Percentiles rank a stretch among this genome's conserved stretches.
Evolutionary conservation across 257 asterid species (phyloP).

Genomic region (Nicotiana knightiana): DNA sequence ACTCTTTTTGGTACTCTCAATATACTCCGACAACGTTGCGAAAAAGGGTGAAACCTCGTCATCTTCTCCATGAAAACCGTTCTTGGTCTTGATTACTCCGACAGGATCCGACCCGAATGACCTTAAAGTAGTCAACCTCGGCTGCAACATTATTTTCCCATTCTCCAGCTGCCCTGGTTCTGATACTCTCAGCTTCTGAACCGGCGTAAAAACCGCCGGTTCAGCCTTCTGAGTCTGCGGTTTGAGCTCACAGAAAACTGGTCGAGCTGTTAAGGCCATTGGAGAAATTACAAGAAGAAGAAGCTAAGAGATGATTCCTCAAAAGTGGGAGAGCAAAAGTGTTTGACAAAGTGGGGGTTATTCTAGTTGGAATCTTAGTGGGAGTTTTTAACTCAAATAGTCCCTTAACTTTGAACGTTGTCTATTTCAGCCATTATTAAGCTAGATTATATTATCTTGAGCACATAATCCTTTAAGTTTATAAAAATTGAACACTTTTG

Average conservation of each 20-base stretch:
- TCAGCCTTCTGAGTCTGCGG: conserved; percentile 16
- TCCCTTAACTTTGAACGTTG: not conserved
- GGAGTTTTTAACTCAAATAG: not conserved
- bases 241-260: conserved; percentile 38
- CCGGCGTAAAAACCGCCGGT: conserved; percentile 21
- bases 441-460: not conserved
- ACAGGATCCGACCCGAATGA: conserved; percentile 39
- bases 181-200: conserved; percentile 31
- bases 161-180: conserved; percentile 18
- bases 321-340: not conserved
- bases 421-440: not conserved
- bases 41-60: conserved; percentile 59
- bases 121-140: conserved; percentile 73
- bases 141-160: conserved; percentile 73
- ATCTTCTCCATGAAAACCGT: conserved; percentile 15
- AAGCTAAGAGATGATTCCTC: conserved; percentile 8
- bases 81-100: conserved; percentile 31
- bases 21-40: conserved; percentile 55
- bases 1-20: conserved; percentile 66
- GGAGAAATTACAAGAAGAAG: not conserved
- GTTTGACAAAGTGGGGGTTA: not conserved
- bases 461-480: not conserved
- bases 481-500: not conserved
- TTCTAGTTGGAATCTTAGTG: not conserved
- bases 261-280: conserved; percentile 53